Conservation (phyloP, 148 eudicot species). For the Amaranthus cruentus region DNA sequence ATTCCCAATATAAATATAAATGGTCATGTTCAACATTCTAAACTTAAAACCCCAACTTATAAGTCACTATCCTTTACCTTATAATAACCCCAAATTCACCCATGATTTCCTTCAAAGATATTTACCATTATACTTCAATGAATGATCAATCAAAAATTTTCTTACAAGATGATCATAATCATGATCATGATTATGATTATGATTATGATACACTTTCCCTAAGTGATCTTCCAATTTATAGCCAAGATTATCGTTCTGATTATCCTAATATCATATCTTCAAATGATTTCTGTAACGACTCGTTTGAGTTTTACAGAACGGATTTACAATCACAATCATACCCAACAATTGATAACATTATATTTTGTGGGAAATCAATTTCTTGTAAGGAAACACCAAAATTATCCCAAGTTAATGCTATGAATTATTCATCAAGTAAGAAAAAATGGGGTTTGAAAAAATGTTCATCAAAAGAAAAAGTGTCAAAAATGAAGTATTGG, state of each 20-base stretch:
- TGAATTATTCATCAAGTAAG: not conserved
- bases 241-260: slow-evolving; percentile 12
- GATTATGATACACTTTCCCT: slow-evolving; percentile 15
- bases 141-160: not conserved
- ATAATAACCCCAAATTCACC: slow-evolving; percentile 1
- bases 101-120: slow-evolving; percentile 13
- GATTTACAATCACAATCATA: not conserved
- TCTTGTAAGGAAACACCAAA: not conserved
- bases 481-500: slow-evolving; percentile 20
- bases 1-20: not conserved
- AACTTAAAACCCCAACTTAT: not conserved
- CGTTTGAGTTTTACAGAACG: slow-evolving; percentile 21
- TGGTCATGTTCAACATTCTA: not conserved
- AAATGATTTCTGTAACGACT: not conserved
- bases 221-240: slow-evolving; percentile 21
- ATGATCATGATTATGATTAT: not conserved
- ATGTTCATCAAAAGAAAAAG: not conserved
- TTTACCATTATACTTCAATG: not conserved
- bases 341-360: slow-evolving; percentile 4
- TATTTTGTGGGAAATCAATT: slow-evolving; percentile 26
- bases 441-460: not conserved
- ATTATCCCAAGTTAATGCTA: not conserved
- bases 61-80: not conserved
- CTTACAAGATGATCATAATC: not conserved
- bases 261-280: slow-evolving; percentile 11